Base-by-base conservation (phyloP, 2,329 filamentous ascomycete species). In the Fusarium denticulatum region DNA sequence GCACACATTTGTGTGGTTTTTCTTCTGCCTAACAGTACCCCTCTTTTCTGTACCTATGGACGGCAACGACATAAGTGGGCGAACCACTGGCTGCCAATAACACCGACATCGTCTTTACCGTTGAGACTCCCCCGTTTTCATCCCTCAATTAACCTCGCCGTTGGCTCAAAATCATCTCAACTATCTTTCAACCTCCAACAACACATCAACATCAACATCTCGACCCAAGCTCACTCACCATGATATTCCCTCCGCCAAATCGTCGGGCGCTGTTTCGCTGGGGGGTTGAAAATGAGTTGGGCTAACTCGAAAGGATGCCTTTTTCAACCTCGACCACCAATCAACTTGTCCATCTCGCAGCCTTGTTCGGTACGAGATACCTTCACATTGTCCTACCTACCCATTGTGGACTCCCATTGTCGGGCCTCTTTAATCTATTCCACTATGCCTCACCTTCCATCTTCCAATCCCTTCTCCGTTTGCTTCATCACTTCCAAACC, bases 211-310 rank as follows among this genome's bases (percentile, higher is more conserved):
- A 34, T 15, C 28, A 13, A 24, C 30, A 24, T 13, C 28, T 50
- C 26, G 24, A 16, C 22, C 20, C 32, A 16, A 47, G 24, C 42
- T 37, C 24, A 37, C 24, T 32, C 50, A 57, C 24, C n/a, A 74
- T 64, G 66, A 26, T n/a, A 30, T 60, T 24, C 16, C 36, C 6
- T 45, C n/a, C 37, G 39, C 43, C 26, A 46, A 45, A 60, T 34
- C 28, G 26, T 49, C 47, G 49, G 55, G 36, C 49, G 46, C 49
- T 6, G 39, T 52, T 37, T 69, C 30, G 24, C 59, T 47, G 56
- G 71, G 71, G 71, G 71, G 50, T 74, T 73, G 71, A 73, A 73
- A 70, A 74, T 57, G 64, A 34, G 59, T 40, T 55, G 47, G 59
- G 55, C 49, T 73, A 50, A 58, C 47, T 58, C 64, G 30, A 58